These are phyloP conservation scores for Lichtheimia ornata DNA, from an alignment of 371 early-diverging fungal species.

Conservation along the genomic window DNA sequence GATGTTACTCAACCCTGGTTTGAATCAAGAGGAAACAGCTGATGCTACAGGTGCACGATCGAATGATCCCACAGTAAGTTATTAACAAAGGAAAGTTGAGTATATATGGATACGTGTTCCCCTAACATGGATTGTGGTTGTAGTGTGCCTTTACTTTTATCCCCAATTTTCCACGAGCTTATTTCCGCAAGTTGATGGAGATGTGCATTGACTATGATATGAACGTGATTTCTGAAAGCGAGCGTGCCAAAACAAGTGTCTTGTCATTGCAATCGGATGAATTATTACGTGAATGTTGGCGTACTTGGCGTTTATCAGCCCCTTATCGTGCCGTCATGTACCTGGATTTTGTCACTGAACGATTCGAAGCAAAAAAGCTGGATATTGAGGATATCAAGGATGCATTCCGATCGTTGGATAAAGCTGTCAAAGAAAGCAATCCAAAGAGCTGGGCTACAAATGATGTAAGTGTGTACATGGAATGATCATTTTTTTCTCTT, in stretches of 20 bases:
- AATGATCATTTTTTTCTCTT: not conserved
- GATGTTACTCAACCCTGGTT: conserved; percentile 40
- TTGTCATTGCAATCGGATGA: conserved; percentile 62
- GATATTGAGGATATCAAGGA: conserved; percentile 54
- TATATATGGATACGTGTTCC: conserved; percentile 27
- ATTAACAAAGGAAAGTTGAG: not conserved
- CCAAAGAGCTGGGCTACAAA: conserved; percentile 49
- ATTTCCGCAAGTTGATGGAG: conserved; percentile 54
- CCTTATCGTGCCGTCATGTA: conserved; percentile 67
- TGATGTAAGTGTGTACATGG: conserved; percentile 38
- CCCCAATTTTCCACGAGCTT: conserved; percentile 58
- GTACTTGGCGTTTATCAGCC: conserved; percentile 69
- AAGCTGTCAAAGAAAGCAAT: conserved; percentile 46
- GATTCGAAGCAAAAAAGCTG: conserved; percentile 40
- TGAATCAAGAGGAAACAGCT: conserved; percentile 23
- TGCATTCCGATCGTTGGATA: conserved; percentile 45
- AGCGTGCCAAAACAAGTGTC: conserved; percentile 48
- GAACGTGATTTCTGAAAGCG: conserved; percentile 41
- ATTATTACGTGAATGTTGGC: conserved; percentile 66
- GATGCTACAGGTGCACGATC: conserved; percentile 14
- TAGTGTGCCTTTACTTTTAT: conserved; percentile 45
- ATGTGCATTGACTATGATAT: conserved; percentile 61
- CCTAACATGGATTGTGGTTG: conserved; percentile 29
- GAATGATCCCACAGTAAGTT: not conserved
- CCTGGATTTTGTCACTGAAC: conserved; percentile 61